A percentile compares a stretch with the other conserved stretches of the same genome.
phyloP scores from a whole-genome alignment of 805 yeast genomes.

The Candida maris region DNA sequence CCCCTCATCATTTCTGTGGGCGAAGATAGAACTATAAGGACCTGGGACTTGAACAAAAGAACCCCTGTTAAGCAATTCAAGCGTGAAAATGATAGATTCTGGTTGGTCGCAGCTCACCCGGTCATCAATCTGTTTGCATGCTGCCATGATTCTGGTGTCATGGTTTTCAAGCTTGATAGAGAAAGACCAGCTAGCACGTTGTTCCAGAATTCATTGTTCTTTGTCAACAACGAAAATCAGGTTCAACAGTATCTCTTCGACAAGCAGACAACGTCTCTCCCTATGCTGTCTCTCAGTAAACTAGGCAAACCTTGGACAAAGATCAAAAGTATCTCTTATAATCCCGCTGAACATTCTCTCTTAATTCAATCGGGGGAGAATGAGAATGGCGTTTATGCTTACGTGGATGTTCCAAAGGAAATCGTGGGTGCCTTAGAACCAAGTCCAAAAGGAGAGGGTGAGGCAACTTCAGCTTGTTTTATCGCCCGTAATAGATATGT shows the following conservation, averaged over 20 bases:
- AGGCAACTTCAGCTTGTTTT: constrained; percentile 81
- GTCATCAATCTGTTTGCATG: constrained; percentile 89
- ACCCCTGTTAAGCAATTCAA: constrained; percentile 91
- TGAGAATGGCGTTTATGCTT: constrained; percentile 64
- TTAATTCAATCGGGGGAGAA: constrained; percentile 77
- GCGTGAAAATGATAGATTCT: constrained; percentile 90
- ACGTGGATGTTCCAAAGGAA: constrained; percentile 77
- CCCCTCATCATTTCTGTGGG: constrained; percentile 90
- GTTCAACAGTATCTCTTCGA: constrained; percentile 74
- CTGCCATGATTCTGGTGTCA: constrained; percentile 95
- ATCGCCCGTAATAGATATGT: constrained; percentile 95
- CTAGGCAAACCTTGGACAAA: constrained; percentile 85
- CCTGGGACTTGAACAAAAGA: constrained; percentile 95
- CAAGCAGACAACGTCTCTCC: constrained; percentile 62
- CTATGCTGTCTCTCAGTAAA: constrained; percentile 78
- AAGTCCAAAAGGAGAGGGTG: constrained; percentile 70
- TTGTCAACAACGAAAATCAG: constrained; percentile 79
- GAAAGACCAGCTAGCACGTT: constrained; percentile 90
- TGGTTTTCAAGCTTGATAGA: constrained; percentile 95
- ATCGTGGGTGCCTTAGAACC: constrained; percentile 94
- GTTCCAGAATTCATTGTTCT: constrained; percentile 70
- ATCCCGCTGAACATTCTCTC: constrained; percentile 87
- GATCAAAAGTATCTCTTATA: constrained; percentile 79
- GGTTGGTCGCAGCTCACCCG: constrained; percentile 91
- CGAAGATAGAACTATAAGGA: constrained; percentile 93